Evolutionary conservation across 345 rosid genomes (phyloP).

Genomic region (Gossypium thurberi): DNA sequence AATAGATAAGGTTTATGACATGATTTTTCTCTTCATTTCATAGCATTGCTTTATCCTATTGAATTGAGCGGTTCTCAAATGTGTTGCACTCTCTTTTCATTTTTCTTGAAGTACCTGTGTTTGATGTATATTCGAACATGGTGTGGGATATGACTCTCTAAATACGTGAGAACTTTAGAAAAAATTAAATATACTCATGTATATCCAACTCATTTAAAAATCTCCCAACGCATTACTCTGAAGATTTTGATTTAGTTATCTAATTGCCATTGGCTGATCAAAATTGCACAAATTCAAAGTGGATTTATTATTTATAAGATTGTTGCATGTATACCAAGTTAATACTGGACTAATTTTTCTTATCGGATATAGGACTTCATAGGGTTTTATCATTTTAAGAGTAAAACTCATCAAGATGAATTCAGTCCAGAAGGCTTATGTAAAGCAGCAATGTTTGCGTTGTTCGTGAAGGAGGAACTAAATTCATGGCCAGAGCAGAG

Average conservation of each 20-base stretch:
- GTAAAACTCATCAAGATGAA: slow-evolving; percentile 83
- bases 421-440: slow-evolving; percentile 87
- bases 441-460: slow-evolving; percentile 77
- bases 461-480: slow-evolving; percentile 70
- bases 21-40: background rate
- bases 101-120: background rate
- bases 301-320: background rate
- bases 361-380: slow-evolving; percentile 46
- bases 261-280: background rate
- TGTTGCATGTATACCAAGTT: background rate
- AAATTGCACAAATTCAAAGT: background rate
- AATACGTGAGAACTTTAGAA: background rate
- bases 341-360: background rate
- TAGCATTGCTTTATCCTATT: background rate
- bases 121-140: background rate
- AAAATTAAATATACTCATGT: too few relatives aligned
- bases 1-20: background rate
- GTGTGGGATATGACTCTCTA: background rate
- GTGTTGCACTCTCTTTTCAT: background rate
- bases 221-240: background rate
- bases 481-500: slow-evolving; percentile 77
- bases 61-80: background rate
- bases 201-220: background rate
- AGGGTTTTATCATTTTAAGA: slow-evolving; percentile 71
- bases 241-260: background rate